These are phyloP conservation scores for Penicillium sp. DNA, from an alignment of 2,329 filamentous ascomycete species.

Conservation along the genomic window DNA sequence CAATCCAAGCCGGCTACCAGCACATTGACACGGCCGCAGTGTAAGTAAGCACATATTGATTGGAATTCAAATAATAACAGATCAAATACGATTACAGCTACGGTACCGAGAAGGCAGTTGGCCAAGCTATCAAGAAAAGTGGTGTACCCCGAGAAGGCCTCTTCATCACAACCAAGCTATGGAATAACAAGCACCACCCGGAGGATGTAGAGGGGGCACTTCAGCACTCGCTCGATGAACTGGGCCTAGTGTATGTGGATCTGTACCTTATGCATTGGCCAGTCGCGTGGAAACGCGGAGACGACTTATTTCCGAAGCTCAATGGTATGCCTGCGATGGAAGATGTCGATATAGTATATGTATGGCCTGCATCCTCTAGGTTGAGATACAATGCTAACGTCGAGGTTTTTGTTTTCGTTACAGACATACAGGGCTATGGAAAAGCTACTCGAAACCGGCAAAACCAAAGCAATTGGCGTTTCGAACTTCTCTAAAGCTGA, in stretches of 20 bases:
- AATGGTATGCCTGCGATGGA: conserved; percentile 45
- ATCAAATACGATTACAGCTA: conserved; percentile 44
- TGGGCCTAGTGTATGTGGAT: conserved; percentile 68
- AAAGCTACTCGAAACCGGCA: conserved; percentile 41
- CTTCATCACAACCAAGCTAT: conserved; percentile 68
- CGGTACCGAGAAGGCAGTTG: conserved; percentile 66
- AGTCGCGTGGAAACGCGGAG: conserved; percentile 53
- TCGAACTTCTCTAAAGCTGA: conserved; percentile 54
- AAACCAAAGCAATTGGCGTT: conserved; percentile 54
- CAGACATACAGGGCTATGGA: conserved; percentile 56
- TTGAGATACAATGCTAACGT: background rate
- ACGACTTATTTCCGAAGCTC: conserved; percentile 49
- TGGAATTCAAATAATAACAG: background rate
- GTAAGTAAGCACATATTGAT: conserved; percentile 26
- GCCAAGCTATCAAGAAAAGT: conserved; percentile 63
- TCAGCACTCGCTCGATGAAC: conserved; percentile 61
- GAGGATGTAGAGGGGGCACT: conserved; percentile 64
- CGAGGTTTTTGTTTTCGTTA: background rate
- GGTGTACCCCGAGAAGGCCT: conserved; percentile 65
- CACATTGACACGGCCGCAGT: conserved; percentile 56
- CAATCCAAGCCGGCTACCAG: conserved; percentile 54
- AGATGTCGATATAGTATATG: conserved; percentile 52
- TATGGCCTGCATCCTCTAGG: conserved; percentile 19
- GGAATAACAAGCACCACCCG: conserved; percentile 64
- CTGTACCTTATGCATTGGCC: conserved; percentile 71